Evolutionary conservation across 768 basidiomycete genomes (phyloP), one percentile per base, ranked within the genome.

Genomic region (Lactifluus volemus): DNA sequence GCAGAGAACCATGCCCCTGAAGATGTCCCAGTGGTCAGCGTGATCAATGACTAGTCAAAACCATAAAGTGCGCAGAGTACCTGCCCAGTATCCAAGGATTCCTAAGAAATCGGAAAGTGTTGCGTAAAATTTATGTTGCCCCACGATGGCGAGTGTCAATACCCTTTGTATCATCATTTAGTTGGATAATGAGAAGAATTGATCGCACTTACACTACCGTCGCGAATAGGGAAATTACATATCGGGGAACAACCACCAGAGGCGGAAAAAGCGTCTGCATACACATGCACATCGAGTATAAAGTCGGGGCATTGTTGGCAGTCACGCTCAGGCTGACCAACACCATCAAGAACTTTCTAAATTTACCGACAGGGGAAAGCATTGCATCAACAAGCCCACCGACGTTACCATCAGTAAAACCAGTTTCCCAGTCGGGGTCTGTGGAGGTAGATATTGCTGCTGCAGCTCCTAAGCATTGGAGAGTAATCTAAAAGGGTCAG

Each of bases 231-330:
- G 82, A 79, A 69, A 92, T 84, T 11, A 89, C 73, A 70, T 86
- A 90, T 68, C 88, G 78, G 1, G 88, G 89, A 7, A 89, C 77
- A 60, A 69, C 72, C 11, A 78, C 74, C 38, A 84, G 75, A 45
- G 74, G 76, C 0, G 89, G 88, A 5, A 87, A 70, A 66, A 85
- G 77, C 1, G 86, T 77, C 68, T 92, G 90, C 64, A 89, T 75
- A 68, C 83, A 85, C 60, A 92, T 78, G 64, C 84, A 82, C 59
- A 87, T 81, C 48, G 86, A 89, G 71, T 97, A 97, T 63, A 92
- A 84, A 6, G 89, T 87, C 2, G 85, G 82, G 1, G 89, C 88
- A 49, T 90, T 86, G 73, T 93, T 94, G 3, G 82, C 88, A 2
- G 84, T 83, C 12, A 91, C 83, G 60, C 84, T 85, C 34, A 94